phyloP scores from a whole-genome alignment of 2,329 filamentous ascomycete genomes.

The Penicillium sp. region DNA sequence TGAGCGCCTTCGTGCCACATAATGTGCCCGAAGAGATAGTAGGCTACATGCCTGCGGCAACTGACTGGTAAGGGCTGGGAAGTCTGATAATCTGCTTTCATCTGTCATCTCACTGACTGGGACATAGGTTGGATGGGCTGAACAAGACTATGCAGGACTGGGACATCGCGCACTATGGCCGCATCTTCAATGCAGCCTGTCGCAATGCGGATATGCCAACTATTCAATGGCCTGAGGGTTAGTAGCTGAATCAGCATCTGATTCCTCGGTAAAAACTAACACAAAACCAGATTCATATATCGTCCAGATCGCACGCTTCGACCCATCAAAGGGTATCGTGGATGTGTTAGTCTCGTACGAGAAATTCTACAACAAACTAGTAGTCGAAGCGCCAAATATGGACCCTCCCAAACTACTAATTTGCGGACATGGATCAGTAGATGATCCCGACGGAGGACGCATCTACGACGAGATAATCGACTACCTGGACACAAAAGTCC shows the following conservation, averaged over 20 bases:
- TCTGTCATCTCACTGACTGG: slow-evolving; percentile 21
- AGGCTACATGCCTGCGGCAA: slow-evolving; percentile 75
- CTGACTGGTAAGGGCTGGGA: slow-evolving; percentile 64
- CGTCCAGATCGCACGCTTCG: slow-evolving; percentile 77
- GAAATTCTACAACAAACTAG: slow-evolving; percentile 64
- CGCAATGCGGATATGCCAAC: slow-evolving; percentile 55
- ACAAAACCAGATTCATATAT: slow-evolving; percentile 64
- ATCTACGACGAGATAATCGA: slow-evolving; percentile 72
- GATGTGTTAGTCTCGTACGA: slow-evolving; percentile 75
- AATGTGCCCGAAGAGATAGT: slow-evolving; percentile 67
- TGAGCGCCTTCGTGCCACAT: slow-evolving; percentile 70
- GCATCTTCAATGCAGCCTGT: slow-evolving; percentile 66
- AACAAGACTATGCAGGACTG: slow-evolving; percentile 72
- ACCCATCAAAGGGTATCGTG: slow-evolving; percentile 78
- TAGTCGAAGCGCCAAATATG: slow-evolving; percentile 49
- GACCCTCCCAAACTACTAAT: slow-evolving; percentile 70
- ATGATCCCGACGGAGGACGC: slow-evolving; percentile 72
- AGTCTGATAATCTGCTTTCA: not conserved
- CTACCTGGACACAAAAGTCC: slow-evolving; percentile 64
- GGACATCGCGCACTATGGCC: slow-evolving; percentile 71
- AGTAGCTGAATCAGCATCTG: not conserved
- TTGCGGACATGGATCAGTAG: slow-evolving; percentile 75
- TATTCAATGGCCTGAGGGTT: slow-evolving; percentile 42
- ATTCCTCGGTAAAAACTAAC: slow-evolving; percentile 49
- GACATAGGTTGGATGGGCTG: slow-evolving; percentile 66